A percentile compares a stretch with the other conserved stretches of the same genome.
phyloP scores from a whole-genome alignment of 2,329 filamentous ascomycete genomes.

The Cercospora sp. region DNA sequence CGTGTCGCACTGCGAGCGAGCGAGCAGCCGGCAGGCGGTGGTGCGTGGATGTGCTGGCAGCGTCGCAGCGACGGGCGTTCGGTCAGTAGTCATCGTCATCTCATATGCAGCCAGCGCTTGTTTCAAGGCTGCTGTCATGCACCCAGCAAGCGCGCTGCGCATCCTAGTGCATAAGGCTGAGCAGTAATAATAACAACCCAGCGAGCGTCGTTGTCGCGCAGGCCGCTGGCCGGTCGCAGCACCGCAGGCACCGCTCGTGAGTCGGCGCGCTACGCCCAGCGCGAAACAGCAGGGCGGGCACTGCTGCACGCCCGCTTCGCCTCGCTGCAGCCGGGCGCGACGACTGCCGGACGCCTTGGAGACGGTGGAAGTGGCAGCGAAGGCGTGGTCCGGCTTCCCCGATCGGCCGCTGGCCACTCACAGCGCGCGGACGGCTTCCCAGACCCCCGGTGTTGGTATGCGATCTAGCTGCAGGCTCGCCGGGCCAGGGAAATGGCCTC shows the following conservation, averaged over 20 bases:
- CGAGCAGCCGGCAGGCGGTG: neutral
- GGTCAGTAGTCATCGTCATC: neutral
- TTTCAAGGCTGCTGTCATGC: conserved; percentile 12
- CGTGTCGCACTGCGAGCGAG: conserved; percentile 16
- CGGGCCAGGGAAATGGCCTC: conserved; percentile 16
- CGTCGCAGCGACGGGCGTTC: neutral
- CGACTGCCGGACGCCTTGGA: conserved; percentile 19
- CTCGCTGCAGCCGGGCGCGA: conserved; percentile 16
- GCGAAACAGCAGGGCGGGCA: neutral
- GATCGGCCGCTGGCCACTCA: conserved; percentile 15
- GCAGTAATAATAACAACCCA: neutral
- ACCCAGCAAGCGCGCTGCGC: conserved; percentile 12
- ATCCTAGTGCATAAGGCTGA: conserved; percentile 17
- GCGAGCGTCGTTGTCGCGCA: neutral
- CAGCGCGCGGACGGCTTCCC: conserved; percentile 2
- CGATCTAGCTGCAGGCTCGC: conserved; percentile 18
- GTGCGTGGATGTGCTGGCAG: conserved; percentile 1
- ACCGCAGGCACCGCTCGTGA: conserved; percentile 12
- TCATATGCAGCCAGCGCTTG: conserved; percentile 11
- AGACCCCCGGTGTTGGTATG: conserved; percentile 8
- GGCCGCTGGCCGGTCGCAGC: neutral
- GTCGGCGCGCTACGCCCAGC: neutral
- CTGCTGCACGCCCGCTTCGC: conserved; percentile 22
- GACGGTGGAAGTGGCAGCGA: neutral
- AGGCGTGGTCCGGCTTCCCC: conserved; percentile 19